These are phyloP conservation scores for Cystofilobasidium macerans DNA, from an alignment of 768 basidiomycete species.

Conservation along the genomic window DNA sequence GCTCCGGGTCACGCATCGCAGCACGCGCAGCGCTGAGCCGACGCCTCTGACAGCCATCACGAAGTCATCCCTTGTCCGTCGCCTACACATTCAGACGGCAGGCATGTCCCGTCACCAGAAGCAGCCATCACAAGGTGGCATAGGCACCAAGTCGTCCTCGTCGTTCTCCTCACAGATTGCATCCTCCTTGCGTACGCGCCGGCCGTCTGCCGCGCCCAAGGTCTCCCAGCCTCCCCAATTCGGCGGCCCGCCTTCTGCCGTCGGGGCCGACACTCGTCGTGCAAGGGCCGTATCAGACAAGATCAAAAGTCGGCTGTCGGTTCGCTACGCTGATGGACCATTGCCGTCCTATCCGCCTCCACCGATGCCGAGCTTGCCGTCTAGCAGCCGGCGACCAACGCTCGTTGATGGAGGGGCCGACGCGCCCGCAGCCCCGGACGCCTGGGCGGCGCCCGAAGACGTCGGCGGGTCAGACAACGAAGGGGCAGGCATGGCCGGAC, in stretches of 20 bases:
- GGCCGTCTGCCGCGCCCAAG: constrained; percentile 10
- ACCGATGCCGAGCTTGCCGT: constrained; percentile 50
- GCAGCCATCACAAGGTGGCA: neutral
- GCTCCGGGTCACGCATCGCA: too few species aligned
- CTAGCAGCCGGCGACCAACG: constrained; percentile 7
- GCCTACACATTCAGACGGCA: too few species aligned
- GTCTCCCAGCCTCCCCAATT: neutral
- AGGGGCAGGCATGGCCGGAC: constrained; percentile 4
- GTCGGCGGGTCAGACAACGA: constrained; percentile 2
- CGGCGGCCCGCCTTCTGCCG: neutral
- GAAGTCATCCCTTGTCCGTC: too few species aligned
- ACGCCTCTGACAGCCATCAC: too few species aligned
- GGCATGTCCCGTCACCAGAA: neutral
- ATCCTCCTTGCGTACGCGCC: constrained; percentile 15
- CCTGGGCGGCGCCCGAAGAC: constrained; percentile 17
- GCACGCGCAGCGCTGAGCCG: too few species aligned
- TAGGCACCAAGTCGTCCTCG: neutral
- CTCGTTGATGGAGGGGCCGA: neutral
- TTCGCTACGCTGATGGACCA: constrained; percentile 68
- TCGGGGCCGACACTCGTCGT: neutral
- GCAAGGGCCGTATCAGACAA: constrained; percentile 47
- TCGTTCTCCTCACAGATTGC: neutral
- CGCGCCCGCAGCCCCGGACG: neutral
- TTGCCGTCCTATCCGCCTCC: constrained; percentile 42
- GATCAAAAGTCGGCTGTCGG: constrained; percentile 92